phyloP scores from a whole-genome alignment of 306 rosid species.

The Malus fusca region DNA sequence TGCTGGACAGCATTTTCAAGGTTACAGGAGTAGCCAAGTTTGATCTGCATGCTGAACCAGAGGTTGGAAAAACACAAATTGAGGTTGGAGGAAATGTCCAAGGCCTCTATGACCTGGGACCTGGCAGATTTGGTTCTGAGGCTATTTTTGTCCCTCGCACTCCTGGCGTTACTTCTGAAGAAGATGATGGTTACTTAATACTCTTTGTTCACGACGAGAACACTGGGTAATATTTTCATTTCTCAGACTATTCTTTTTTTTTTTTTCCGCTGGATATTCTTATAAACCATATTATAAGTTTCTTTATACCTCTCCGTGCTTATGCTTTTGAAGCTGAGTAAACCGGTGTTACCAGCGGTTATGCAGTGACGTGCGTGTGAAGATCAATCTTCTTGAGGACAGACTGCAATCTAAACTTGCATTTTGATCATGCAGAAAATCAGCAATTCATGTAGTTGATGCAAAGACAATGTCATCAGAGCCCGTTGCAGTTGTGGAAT shows the following conservation, averaged over 20 bases:
- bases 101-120: conserved; percentile 80
- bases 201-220: conserved; percentile 80
- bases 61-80: conserved; percentile 46
- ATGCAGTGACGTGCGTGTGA: neutral
- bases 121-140: conserved; percentile 74
- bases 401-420: conserved; percentile 10
- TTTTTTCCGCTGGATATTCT: neutral
- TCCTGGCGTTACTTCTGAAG: conserved; percentile 63
- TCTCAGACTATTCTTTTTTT: neutral
- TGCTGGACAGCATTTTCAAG: conserved; percentile 56
- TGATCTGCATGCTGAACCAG: conserved; percentile 72
- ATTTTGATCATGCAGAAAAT: conserved; percentile 47
- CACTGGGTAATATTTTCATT: conserved; percentile 40
- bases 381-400: neutral
- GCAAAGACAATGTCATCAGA: conserved; percentile 88
- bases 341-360: neutral
- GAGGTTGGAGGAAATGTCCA: conserved; percentile 81
- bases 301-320: neutral
- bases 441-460: conserved; percentile 57
- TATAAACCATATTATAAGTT: neutral
- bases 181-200: conserved; percentile 92
- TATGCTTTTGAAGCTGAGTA: neutral
- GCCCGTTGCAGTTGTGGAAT: conserved; percentile 76
- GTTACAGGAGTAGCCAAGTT: conserved; percentile 73
- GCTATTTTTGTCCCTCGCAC: conserved; percentile 72